Conservation (phyloP, 495 filamentous ascomycete species). For the Penicillium psychrofluorescens region DNA sequence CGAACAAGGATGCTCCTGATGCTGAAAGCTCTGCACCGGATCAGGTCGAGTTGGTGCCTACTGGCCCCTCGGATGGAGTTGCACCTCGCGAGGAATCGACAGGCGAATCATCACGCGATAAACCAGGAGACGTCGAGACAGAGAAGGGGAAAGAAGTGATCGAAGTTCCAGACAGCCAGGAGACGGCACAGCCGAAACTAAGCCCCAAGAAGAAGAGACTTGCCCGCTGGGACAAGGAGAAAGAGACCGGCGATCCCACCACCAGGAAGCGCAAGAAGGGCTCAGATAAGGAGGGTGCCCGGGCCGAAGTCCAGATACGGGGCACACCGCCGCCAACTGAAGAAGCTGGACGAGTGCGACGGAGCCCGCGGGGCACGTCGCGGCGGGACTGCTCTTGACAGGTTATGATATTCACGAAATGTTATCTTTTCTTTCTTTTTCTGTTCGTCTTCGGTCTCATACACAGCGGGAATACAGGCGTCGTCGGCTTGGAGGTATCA, state of each 20-base stretch:
- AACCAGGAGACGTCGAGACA: no score
- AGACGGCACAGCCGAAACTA: constrained; percentile 4
- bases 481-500: no score
- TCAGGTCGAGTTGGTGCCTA: constrained; percentile 5
- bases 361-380: constrained; percentile 2
- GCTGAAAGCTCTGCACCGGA: not conserved
- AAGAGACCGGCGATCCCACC: no score
- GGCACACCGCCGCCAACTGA: constrained; percentile 11
- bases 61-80: not conserved
- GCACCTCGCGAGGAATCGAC: no score
- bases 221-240: no score
- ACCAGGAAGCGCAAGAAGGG: not conserved
- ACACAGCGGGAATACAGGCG: no score
- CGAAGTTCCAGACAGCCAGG: constrained; percentile 31
- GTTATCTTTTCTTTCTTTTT: constrained; percentile 2
- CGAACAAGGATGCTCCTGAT: not conserved
- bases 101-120: no score
- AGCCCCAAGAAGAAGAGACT: not conserved
- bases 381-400: constrained; percentile 1
- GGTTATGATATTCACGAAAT: not conserved
- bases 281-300: not conserved
- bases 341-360: constrained; percentile 1
- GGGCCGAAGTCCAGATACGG: constrained; percentile 12
- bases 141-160: constrained; percentile 10
- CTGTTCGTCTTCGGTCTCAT: not conserved